Conservation (phyloP, 2,329 filamentous ascomycete species). For the Exophiala lecanii-corni region DNA sequence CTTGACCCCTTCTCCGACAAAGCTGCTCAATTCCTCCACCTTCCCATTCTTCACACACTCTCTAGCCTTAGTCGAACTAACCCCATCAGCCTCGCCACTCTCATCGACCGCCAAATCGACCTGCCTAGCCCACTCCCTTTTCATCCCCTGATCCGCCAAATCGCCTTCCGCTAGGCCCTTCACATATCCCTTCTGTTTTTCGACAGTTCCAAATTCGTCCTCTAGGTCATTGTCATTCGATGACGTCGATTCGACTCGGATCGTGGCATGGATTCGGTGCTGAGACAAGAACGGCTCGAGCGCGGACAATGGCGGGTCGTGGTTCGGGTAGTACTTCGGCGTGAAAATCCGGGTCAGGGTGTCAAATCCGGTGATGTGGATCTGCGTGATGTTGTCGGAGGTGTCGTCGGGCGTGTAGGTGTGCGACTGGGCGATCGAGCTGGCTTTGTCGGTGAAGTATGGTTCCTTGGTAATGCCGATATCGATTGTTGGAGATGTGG, state of each 20-base stretch:
- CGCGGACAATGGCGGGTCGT: slow-evolving; percentile 38
- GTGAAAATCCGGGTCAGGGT: slow-evolving; percentile 47
- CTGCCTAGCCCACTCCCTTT: slow-evolving; percentile 39
- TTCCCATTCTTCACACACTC: slow-evolving; percentile 31
- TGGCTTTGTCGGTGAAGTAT: slow-evolving; percentile 46
- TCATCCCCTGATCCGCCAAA: slow-evolving; percentile 34
- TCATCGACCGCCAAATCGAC: slow-evolving; percentile 39
- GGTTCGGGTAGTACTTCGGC: slow-evolving; percentile 44
- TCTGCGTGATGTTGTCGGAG: slow-evolving; percentile 28
- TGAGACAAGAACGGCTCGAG: slow-evolving; percentile 39
- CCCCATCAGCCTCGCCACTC: slow-evolving; percentile 29
- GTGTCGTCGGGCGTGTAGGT: slow-evolving; percentile 30
- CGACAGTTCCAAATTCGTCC: slow-evolving; percentile 14
- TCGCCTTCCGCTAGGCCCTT: slow-evolving; percentile 30
- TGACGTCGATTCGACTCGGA: slow-evolving; percentile 29
- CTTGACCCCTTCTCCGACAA: slow-evolving; percentile 29
- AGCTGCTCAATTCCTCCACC: slow-evolving; percentile 31
- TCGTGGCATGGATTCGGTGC: slow-evolving; percentile 42
- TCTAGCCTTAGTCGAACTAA: slow-evolving; percentile 43
- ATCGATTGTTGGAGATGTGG: slow-evolving; percentile 35
- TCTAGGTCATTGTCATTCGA: slow-evolving; percentile 31
- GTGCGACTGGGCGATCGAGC: slow-evolving; percentile 36
- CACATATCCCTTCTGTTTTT: slow-evolving; percentile 38
- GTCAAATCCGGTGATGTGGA: slow-evolving; percentile 47
- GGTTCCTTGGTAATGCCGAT: slow-evolving; percentile 46